Base-by-base conservation (phyloP, 1,139 yeast species). In the Lodderomyces orthopsilosis region DNA sequence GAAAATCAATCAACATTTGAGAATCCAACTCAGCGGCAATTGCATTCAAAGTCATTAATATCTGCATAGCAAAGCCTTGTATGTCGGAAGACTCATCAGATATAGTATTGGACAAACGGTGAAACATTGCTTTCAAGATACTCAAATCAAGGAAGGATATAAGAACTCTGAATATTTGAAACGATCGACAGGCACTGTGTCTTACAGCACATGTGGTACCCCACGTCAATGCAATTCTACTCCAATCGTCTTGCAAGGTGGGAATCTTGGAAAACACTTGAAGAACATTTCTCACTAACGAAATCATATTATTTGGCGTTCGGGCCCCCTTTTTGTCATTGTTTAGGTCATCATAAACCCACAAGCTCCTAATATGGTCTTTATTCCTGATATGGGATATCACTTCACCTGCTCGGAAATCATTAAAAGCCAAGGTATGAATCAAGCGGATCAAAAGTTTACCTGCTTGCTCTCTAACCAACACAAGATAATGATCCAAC, bases 121-220 rank as follows among this genome's bases (percentile, higher is more conserved):
- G 96, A 26, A 94, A 71, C 96, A 94, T 89, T 64, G 91, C 98
- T 41, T 89, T 82, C 44, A 94, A 71, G 96, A 93, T 93, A 12
- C 79, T 75, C 57, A 86, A 93, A 57, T 93, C 97, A 50, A 93
- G 68, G 52, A 84, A 82, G 12, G 87, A 78, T 13, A 90, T 66
- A 42, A 93, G 65, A 4, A 95, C 87, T 40, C 99, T 72, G 65
- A 91, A 93, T 0, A 90, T 76, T 60, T 94, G 98, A 62, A 94
- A 93, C 0, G 98, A 90, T 26, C 98, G 78, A 55, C 98, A 93
- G 0, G 99, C 98, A 56, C 93, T 80, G 60, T 94, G 99, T 55
- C 98, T 77, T 0, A 93, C 98, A 2, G 98, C 95, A 67, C 98
- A 93, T 1, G 96, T 83, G 0, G 98, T 93, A 0, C 98, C 98